Base-by-base conservation (phyloP, 2,329 filamentous ascomycete genomes). In the Dendrostoma leiphaemia region DNA sequence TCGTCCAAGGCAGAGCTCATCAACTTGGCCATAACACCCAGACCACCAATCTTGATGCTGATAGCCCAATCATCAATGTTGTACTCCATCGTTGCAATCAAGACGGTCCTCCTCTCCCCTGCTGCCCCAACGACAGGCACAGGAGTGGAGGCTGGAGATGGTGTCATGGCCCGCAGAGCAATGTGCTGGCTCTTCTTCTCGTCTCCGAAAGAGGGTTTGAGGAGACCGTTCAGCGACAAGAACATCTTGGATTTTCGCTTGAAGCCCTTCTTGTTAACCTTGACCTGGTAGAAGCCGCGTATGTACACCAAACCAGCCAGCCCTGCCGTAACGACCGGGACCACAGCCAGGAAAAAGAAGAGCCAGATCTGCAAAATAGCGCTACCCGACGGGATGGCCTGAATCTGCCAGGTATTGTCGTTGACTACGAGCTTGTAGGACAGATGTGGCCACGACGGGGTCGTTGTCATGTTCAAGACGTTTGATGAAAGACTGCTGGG, bases 81-180 rank as follows among this genome's bases (percentile, higher is more conserved):
- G 68, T 88, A 88, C 66, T 88, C 85, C 82, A 88, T 86, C 6
- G 85, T 88, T 12, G 83, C 85, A 50, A 88, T 85, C 21, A 88
- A 74, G 2, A 86, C 80, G 29, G 78, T 86, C n/a, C 81, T 58
- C 52, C 46, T 58, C 48, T 58, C 56, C 12, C 56, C 56, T 6
- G 48, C 24, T 6, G 48, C 37, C 37, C 53, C 54, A 40, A 57
- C 60, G 31, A 53, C 57, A 15, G 59, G 53, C 12, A 65, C 44
- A 2, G 52, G 48, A 6, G 56, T 58, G 6, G 45, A 45, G 8
- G 52, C 38, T 17, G 56, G 48, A 7, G 56, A 58, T 10, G 52
- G 56, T 19, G 56, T 55, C 24, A 58, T 54, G 38, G 56, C 52
- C 3, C 56, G 52, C 21, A 58, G 29, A 4, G 56, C 49, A 46